These are phyloP conservation scores for Iris pallida DNA, from an alignment of 116 monocot genomes.

Conservation along the genomic window DNA sequence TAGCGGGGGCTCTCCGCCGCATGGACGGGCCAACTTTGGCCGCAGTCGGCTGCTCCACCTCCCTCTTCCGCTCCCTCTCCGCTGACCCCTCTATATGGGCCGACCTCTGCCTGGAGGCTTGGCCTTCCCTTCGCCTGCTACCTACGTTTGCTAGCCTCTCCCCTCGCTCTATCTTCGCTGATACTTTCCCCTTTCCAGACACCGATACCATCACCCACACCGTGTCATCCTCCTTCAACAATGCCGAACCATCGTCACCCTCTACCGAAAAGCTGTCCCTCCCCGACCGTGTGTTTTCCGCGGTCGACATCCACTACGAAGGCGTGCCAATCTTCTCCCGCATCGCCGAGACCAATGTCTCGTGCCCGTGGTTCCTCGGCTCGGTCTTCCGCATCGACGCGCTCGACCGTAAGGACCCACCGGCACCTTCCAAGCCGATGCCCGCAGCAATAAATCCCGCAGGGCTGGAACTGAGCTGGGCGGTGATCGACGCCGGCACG, in stretches of 20 bases:
- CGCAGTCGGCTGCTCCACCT: slow-evolving; percentile 33
- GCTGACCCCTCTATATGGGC: slow-evolving; percentile 43
- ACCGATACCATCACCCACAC: neutral
- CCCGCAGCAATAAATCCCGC: slow-evolving; percentile 13
- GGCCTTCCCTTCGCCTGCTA: slow-evolving; percentile 58
- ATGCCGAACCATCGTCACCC: neutral
- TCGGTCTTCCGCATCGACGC: slow-evolving; percentile 65
- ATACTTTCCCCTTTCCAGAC: slow-evolving; percentile 52
- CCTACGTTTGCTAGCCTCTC: neutral
- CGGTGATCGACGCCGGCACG: slow-evolving; percentile 36
- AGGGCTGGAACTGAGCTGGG: slow-evolving; percentile 68
- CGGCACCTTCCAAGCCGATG: neutral
- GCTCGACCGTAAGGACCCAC: slow-evolving; percentile 34
- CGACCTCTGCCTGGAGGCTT: slow-evolving; percentile 57
- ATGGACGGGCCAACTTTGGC: slow-evolving; percentile 69
- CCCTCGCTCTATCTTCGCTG: slow-evolving; percentile 37
- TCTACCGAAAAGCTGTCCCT: neutral
- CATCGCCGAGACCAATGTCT: slow-evolving; percentile 43
- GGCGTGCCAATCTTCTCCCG: slow-evolving; percentile 46
- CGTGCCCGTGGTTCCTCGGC: slow-evolving; percentile 48
- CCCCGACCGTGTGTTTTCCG: slow-evolving; percentile 41
- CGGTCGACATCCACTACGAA: slow-evolving; percentile 60
- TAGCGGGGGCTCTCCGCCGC: slow-evolving; percentile 32
- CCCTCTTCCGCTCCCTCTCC: slow-evolving; percentile 42
- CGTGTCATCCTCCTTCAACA: neutral